Evolutionary conservation across 2,329 filamentous ascomycete genomes (phyloP), one percentile per base, ranked within the genome.

Genomic region (Botryotinia convoluta): DNA sequence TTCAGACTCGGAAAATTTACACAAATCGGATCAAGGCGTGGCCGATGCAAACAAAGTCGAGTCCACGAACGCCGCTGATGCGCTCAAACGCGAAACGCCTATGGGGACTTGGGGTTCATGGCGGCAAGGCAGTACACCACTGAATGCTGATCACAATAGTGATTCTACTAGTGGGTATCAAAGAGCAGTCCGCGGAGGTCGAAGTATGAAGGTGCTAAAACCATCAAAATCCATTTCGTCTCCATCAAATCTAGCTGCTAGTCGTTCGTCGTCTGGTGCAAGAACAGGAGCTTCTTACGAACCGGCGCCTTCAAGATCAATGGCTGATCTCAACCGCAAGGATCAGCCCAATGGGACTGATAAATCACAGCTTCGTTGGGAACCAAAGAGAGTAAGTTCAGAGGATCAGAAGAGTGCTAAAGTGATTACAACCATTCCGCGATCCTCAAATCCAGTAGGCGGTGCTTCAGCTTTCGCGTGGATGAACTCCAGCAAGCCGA

Each of bases 391-490:
- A 63, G 81, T 83, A 45, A 83, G 83, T 76, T 81, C 79, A 62
- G 81, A 81, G 70, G 80, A 81, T 42, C 80, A 81, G 26, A 82
- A 82, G 48, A 75, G 68, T 10, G 61, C 75, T 6, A 74, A 72
- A 64, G 68, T 72, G 22, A 76, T 78, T 68, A 69, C 76, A 39
- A 77, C 75, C 9, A 74, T 87, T 77, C 84, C 88, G 26, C 87
- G 90, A 73, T 87, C 89, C 10, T 86, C 89, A 45, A 98, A 98
- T 80, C 95, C 96, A 0, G 89, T 97, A 29, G 95, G 95, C 14
- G 93, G 93, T n/a, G 95, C 93, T 22, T 96, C 93, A 74, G 95
- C 95, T 4, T 98, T 98, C 84, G 91, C 93, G 20, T 98, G 95
- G 95, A 91, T 98, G 85, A 95, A 92, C 65, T 83, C 86, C 20